phyloP scores from a whole-genome alignment of 2,329 filamentous ascomycete species.

The Neoscytalidium dimidiatum region DNA sequence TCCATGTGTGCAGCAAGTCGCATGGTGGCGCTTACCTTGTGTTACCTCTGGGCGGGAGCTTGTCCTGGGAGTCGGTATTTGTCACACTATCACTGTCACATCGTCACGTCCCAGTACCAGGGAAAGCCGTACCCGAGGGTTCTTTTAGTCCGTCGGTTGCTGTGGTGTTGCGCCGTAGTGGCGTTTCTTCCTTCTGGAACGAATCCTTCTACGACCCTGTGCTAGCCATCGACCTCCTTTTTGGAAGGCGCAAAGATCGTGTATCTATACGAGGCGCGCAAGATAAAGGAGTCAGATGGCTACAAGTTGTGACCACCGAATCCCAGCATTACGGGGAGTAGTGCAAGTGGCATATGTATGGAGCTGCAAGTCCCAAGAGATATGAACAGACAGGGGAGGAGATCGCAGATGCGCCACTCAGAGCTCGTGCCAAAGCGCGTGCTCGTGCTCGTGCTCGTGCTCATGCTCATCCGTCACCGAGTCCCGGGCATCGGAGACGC shows the following conservation, averaged over 20 bases:
- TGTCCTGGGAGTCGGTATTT: constrained; percentile 7
- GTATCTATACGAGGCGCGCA: constrained; percentile 1
- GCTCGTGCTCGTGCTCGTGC: neutral
- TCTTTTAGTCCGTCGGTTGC: neutral
- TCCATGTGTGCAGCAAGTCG: neutral
- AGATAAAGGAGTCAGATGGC: neutral
- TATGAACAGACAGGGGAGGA: neutral
- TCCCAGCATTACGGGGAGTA: too few species aligned
- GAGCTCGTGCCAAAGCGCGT: neutral
- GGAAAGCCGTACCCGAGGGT: constrained; percentile 1
- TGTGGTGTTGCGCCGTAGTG: neutral
- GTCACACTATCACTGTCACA: constrained; percentile 12
- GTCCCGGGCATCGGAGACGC: neutral
- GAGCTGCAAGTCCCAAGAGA: neutral
- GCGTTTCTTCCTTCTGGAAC: neutral
- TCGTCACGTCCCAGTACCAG: constrained; percentile 12
- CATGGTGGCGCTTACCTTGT: constrained; percentile 4
- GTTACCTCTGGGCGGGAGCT: neutral
- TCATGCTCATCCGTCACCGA: neutral
- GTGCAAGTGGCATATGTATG: neutral
- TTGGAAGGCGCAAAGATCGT: neutral
- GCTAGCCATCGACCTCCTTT: neutral
- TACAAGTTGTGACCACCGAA: neutral
- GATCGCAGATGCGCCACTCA: neutral
- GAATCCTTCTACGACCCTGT: constrained; percentile 10